phyloP scores from a whole-genome alignment of 345 rosid genomes.

The Gossypioides kirkii region DNA sequence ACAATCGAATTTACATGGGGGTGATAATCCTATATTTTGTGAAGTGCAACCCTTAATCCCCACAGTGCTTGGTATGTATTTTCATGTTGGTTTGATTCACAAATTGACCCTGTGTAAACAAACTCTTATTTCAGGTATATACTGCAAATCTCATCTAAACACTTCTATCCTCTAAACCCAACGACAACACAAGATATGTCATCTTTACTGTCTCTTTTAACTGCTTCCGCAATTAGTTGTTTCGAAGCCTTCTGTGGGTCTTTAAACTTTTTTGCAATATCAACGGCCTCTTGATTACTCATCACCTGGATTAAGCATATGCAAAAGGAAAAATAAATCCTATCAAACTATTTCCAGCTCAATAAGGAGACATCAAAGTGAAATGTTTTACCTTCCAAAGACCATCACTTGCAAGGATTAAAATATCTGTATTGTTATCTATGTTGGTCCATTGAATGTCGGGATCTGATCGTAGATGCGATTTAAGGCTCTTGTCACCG shows the following conservation, averaged over 20 bases:
- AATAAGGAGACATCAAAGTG: not conserved
- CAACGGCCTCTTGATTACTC: slow-evolving; percentile 76
- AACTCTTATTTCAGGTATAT: slow-evolving; percentile 29
- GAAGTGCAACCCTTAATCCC: slow-evolving; percentile 17
- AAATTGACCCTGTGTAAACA: slow-evolving; percentile 21
- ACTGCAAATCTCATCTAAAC: slow-evolving; percentile 14
- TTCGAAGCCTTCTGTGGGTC: slow-evolving; percentile 78
- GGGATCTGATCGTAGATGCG: slow-evolving; percentile 61
- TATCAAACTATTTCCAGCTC: not conserved
- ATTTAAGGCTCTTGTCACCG: slow-evolving; percentile 72
- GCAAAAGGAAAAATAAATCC: not conserved
- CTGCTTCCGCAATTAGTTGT: slow-evolving; percentile 61
- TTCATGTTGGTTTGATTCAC: slow-evolving; percentile 23
- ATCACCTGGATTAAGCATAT: slow-evolving; percentile 43
- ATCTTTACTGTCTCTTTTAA: slow-evolving; percentile 66
- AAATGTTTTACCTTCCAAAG: slow-evolving; percentile 56
- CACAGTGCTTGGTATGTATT: slow-evolving; percentile 15
- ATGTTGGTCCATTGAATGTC: slow-evolving; percentile 37
- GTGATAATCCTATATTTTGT: not conserved
- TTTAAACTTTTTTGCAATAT: slow-evolving; percentile 56
- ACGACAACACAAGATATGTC: slow-evolving; percentile 75
- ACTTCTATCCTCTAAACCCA: slow-evolving; percentile 47
- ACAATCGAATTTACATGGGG: slow-evolving; percentile 28
- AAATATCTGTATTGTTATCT: slow-evolving; percentile 33
- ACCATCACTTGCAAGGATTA: slow-evolving; percentile 71